A percentile compares a stretch with the other conserved stretches of the same genome.
These are phyloP conservation scores for Primulina eburnea DNA, from an alignment of 257 asterid genomes.

Conservation along the genomic window DNA sequence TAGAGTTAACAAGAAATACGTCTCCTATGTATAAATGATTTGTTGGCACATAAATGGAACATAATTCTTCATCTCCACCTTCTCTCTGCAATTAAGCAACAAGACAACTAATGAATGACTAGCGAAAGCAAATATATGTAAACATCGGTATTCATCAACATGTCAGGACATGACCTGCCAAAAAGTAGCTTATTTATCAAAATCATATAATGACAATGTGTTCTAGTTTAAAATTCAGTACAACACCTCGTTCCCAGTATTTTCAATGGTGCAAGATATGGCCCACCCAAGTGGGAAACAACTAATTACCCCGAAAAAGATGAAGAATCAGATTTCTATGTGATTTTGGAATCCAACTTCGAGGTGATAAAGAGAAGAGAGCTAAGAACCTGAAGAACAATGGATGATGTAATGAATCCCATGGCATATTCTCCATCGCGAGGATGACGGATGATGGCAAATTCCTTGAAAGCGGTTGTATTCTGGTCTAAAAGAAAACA, in stretches of 20 bases:
- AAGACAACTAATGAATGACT: constrained; percentile 18
- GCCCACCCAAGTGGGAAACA: constrained; percentile 4
- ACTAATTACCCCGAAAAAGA: constrained; percentile 1
- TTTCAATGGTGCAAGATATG: constrained; percentile 5
- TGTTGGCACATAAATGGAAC: constrained; percentile 83
- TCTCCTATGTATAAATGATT: constrained; percentile 89
- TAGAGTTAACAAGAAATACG: constrained; percentile 66
- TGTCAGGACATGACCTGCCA: background rate
- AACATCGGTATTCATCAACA: constrained; percentile 1
- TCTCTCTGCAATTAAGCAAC: constrained; percentile 57
- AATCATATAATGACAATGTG: background rate
- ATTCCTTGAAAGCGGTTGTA: constrained; percentile 93
- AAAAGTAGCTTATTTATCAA: background rate
- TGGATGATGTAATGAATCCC: constrained; percentile 84
- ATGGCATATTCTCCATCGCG: constrained; percentile 92
- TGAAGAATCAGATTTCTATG: background rate
- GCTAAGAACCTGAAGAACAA: constrained; percentile 75
- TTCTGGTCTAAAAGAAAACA: constrained; percentile 60
- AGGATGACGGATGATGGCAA: constrained; percentile 88
- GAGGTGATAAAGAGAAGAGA: constrained; percentile 1
- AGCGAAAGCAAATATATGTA: constrained; percentile 12
- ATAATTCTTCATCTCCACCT: constrained; percentile 73
- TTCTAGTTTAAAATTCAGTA: constrained; percentile 1
- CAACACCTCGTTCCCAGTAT: constrained; percentile 3
- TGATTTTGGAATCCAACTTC: constrained; percentile 1